A percentile compares a stretch with the other conserved stretches of the same genome.
Conservation (phyloP, 1,139 yeast species). For the Meyerozyma smithsonii region DNA sequence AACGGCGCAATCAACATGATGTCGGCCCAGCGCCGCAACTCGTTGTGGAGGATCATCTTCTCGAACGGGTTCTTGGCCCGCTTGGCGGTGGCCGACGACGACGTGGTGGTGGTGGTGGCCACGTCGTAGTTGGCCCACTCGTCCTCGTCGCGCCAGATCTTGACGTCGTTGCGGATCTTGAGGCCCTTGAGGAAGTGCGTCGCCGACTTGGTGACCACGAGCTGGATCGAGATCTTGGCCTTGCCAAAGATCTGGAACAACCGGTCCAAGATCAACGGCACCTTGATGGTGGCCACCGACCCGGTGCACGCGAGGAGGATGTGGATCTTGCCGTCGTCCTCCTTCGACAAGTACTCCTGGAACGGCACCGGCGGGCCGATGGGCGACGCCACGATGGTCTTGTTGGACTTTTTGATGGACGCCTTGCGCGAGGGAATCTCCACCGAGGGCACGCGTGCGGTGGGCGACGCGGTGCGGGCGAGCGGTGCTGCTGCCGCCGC, state of each 20-base stretch:
- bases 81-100: slow-evolving; percentile 13
- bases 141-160: slow-evolving; percentile 91
- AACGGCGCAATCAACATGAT: slow-evolving; percentile 86
- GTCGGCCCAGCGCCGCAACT: slow-evolving; percentile 93
- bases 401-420: slow-evolving; percentile 17
- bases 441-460: slow-evolving; percentile 11
- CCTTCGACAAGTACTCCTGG: slow-evolving; percentile 62
- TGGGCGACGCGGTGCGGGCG: no score
- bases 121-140: slow-evolving; percentile 71
- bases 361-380: slow-evolving; percentile 71
- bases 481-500: neutral
- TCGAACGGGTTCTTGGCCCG: slow-evolving; percentile 38
- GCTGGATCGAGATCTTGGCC: slow-evolving; percentile 71
- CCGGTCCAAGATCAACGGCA: slow-evolving; percentile 80
- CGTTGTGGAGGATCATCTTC: slow-evolving; percentile 69
- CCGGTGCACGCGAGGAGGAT: slow-evolving; percentile 91
- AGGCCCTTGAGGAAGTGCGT: slow-evolving; percentile 77
- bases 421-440: slow-evolving; percentile 5
- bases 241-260: slow-evolving; percentile 70
- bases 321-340: slow-evolving; percentile 80
- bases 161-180: slow-evolving; percentile 76
- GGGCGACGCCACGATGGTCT: slow-evolving; percentile 45
- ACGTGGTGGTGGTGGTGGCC: slow-evolving; percentile 16
- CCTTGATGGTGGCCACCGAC: slow-evolving; percentile 91
- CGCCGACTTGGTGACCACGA: slow-evolving; percentile 80